Evolutionary conservation across 2,329 filamentous ascomycete species (phyloP), one percentile per base, ranked within the genome.

Genomic region (Colletotrichum tanaceti): DNA sequence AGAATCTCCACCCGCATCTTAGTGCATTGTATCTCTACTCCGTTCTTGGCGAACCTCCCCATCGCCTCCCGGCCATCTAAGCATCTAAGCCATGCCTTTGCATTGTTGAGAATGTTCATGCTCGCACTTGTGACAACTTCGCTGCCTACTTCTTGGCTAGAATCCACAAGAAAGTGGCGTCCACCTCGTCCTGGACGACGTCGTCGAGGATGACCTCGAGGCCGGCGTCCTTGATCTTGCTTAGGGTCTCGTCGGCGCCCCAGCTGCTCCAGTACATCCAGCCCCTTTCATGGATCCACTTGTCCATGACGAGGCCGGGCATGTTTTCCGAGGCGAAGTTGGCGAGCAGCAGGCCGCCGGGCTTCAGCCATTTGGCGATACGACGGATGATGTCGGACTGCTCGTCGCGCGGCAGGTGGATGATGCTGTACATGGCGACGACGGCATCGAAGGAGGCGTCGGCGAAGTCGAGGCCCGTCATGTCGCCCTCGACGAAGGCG

Each of bases 401-500:
- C 73, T 88, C 85, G 1, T 76, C 75, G 6, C 81, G 79, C 1
- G 86, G 85, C 5, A 89, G 79, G 71, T 89, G 87, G 59, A 87
- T 83, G 59, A 89, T 74, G 41, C 82, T 86, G 75, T 87, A 88
- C 72, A 89, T 82, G 0, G 77, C 86, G 1, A 85, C 72, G 1
- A 87, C 80, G 5, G 82, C 85, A 65, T 87, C 81, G 63, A 89
- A 79, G 0, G 77, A 77, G 0, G 52, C 74, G 0, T 71, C 65
- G 0, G 72, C 43, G 58, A 81, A 81, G 2, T 72, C 59, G 5
- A 83, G 76, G 1, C 69, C 65, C 69, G 74, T 76, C 79, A 83
- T 83, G 74, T 83, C 82, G 55, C 78, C 77, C 60, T 78, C 72
- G 22, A 74, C 55, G 57, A 80, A 78, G 32, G 70, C 58, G 11